Evolutionary conservation across 2,329 filamentous ascomycete species (phyloP), one percentile per base, ranked within the genome.

Genomic region (Colletotrichum sidae): DNA sequence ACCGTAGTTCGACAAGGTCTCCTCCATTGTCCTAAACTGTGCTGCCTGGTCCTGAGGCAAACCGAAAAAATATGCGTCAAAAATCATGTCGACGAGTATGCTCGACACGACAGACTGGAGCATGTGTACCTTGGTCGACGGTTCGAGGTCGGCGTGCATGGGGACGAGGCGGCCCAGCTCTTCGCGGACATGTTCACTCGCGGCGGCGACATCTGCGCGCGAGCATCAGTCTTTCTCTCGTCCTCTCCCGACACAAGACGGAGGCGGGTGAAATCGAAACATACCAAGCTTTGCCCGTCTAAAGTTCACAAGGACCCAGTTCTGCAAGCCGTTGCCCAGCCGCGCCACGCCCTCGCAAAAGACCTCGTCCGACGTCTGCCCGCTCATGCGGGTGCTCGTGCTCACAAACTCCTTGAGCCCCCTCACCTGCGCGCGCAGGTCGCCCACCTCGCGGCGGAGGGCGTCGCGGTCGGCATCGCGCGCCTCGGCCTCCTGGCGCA

Each of bases 361-460:
- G 10, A 88, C 86, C 74, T 90, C 88, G 71, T 93, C 91, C 67
- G 88, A 89, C 59, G 80, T 81, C 74, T 89, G 86, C 25, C 85
- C 85, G 37, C 88, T 87, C 54, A 84, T 81, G 38, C 88, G 80
- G 9, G 90, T 91, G 68, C 86, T 87, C 25, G 84, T 86, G 71
- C 90, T 91, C 62, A 93, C 90, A 80, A 87, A 92, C 70, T 88
- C 88, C 80, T 93, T 93, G 65, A 93, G 79, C 2, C 89, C 89
- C 9, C 86, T 77, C 0, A 92, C 83, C 75, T 92, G 90, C 3
- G 81, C 80, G 57, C 85, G 78, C 65, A 91, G 76, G 53, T 80
- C 78, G 25, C 80, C 76, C 4, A 87, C 81, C 75, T 90, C 86
- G 33, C 85, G 84, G 10, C 82, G 80, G 42, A 87, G 78, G 72